phyloP scores from a whole-genome alignment of 352 stramenopile species.

The Phytophthora capsici region DNA sequence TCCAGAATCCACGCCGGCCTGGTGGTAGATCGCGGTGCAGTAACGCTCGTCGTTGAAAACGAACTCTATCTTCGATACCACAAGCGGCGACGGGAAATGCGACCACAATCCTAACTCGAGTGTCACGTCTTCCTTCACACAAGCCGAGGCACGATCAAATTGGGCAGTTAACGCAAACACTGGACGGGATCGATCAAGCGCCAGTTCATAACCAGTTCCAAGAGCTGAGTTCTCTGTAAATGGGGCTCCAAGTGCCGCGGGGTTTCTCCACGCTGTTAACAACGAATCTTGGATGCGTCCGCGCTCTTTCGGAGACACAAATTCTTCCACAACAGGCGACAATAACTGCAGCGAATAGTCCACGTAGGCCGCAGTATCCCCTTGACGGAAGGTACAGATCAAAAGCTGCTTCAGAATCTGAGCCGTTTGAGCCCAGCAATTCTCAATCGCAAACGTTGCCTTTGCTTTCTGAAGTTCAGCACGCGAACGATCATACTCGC shows the following conservation, averaged over 20 bases:
- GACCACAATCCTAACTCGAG: conserved; percentile 60
- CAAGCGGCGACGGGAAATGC: conserved; percentile 61
- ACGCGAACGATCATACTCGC: conserved; percentile 72
- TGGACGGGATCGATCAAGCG: conserved; percentile 55
- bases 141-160: conserved; percentile 73
- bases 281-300: conserved; percentile 65
- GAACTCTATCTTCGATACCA: conserved; percentile 70
- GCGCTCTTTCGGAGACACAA: conserved; percentile 64
- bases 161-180: conserved; percentile 59
- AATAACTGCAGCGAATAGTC: conserved; percentile 83
- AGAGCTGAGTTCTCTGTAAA: conserved; percentile 52
- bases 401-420: conserved; percentile 82
- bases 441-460: conserved; percentile 57
- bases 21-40: conserved; percentile 65
- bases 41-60: conserved; percentile 82
- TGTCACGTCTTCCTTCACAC: conserved; percentile 67
- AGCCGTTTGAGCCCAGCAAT: conserved; percentile 77
- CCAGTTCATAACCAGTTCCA: conserved; percentile 50
- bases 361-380: conserved; percentile 74
- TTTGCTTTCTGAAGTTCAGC: conserved; percentile 78
- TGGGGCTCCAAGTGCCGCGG: conserved; percentile 40
- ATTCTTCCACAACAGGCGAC: conserved; percentile 74
- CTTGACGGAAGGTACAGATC: conserved; percentile 75
- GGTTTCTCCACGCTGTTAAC: conserved; percentile 66
- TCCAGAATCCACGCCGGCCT: conserved; percentile 22